phyloP scores from a whole-genome alignment of 768 basidiomycete species.

The Xerocomellus amylosporus region DNA sequence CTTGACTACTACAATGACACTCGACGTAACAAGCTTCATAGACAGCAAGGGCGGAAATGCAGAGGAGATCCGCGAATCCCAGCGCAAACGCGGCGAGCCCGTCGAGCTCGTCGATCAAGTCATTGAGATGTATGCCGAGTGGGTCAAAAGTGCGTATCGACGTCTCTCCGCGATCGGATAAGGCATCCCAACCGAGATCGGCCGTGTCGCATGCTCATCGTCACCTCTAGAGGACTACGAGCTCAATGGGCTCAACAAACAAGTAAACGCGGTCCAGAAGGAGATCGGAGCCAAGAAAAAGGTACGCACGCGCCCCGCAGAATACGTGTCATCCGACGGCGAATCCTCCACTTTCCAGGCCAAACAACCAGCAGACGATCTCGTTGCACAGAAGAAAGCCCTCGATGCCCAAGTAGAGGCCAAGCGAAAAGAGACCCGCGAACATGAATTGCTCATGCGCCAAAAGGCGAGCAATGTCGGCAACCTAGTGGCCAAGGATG shows the following conservation, averaged over 20 bases:
- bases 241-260: conserved; percentile 69
- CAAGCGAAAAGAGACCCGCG: conserved; percentile 72
- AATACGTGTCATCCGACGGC: background rate
- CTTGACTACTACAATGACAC: conserved; percentile 54
- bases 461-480: conserved; percentile 80
- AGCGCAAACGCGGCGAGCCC: conserved; percentile 83
- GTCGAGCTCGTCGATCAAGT: conserved; percentile 94
- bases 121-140: conserved; percentile 85
- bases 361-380: conserved; percentile 86
- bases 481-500: conserved; percentile 87
- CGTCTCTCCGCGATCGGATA: background rate
- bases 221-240: conserved; percentile 76
- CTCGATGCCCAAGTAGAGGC: conserved; percentile 78
- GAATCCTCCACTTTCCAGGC: conserved; percentile 48
- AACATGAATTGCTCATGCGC: conserved; percentile 75
- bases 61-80: conserved; percentile 85
- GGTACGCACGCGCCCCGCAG: conserved; percentile 38
- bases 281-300: conserved; percentile 94
- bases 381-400: conserved; percentile 79
- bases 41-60: conserved; percentile 91
- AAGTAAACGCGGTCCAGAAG: conserved; percentile 90
- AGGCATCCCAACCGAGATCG: background rate
- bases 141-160: conserved; percentile 81
- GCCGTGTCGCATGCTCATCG: background rate
- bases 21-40: conserved; percentile 79